A percentile compares a stretch with the other conserved stretches of the same genome.
phyloP scores from a whole-genome alignment of 2,329 filamentous ascomycete genomes.

The Colletotrichum sp. region DNA sequence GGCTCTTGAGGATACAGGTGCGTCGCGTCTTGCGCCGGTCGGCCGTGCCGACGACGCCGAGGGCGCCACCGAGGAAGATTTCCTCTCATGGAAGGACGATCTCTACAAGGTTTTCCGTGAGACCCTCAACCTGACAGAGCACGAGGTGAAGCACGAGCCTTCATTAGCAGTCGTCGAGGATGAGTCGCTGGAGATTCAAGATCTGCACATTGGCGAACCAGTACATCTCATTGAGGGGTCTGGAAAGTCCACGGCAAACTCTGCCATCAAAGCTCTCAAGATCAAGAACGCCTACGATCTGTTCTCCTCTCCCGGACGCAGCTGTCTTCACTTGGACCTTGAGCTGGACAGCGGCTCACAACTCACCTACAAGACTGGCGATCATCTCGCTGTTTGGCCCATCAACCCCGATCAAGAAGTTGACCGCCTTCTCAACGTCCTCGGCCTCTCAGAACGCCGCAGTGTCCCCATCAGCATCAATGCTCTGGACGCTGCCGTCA shows the following conservation, averaged over 20 bases:
- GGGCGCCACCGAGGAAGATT: conserved; percentile 39
- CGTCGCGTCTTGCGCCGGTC: conserved; percentile 28
- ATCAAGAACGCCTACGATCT: conserved; percentile 27
- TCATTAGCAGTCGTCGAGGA: conserved; percentile 24
- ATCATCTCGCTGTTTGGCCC: conserved; percentile 45
- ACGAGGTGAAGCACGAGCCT: conserved; percentile 25
- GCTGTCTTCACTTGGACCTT: conserved; percentile 35
- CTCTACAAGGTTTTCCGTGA: conserved; percentile 25
- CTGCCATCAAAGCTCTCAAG: conserved; percentile 22
- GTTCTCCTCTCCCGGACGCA: conserved; percentile 26
- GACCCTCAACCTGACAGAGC: conserved; percentile 27
- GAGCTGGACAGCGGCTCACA: conserved; percentile 35
- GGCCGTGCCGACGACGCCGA: conserved; percentile 36
- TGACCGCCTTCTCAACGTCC: conserved; percentile 30
- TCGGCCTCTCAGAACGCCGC: conserved; percentile 29
- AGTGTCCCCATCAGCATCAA: conserved; percentile 29
- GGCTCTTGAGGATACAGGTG: conserved; percentile 29
- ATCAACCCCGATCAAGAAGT: conserved; percentile 41
- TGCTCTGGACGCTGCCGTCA: conserved; percentile 25
- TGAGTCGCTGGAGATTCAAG: conserved; percentile 21
- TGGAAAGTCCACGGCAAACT: conserved; percentile 14
- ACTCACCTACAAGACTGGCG: conserved; percentile 43
- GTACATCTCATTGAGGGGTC: conserved; percentile 7
- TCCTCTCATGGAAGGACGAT: conserved; percentile 38
- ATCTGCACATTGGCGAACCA: conserved; percentile 28